Evolutionary conservation across 306 rosid genomes (phyloP).

Genomic region (Corylus americana): DNA sequence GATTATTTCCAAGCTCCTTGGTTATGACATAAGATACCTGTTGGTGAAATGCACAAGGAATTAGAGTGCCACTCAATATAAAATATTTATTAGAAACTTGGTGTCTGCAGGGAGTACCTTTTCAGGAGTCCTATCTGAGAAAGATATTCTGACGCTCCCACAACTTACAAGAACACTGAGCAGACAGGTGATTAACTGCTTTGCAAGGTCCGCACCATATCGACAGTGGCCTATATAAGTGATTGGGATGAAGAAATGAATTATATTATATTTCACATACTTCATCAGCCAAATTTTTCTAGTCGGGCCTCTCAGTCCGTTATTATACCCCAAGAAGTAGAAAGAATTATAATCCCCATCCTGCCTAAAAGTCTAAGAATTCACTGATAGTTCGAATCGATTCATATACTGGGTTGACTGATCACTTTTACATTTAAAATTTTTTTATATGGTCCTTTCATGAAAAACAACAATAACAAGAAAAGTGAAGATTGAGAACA

Average conservation of each 20-base stretch:
- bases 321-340: too few relatives aligned
- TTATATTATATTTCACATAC: not conserved
- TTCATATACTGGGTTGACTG: too few relatives aligned
- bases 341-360: too few relatives aligned
- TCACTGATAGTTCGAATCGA: too few relatives aligned
- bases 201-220: constrained; percentile 84
- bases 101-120: constrained; percentile 48
- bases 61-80: not conserved
- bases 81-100: constrained; percentile 2
- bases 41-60: constrained; percentile 14
- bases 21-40: constrained; percentile 62
- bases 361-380: too few relatives aligned
- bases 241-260: constrained; percentile 4
- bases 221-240: constrained; percentile 65
- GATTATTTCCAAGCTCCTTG: constrained; percentile 77
- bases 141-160: constrained; percentile 92
- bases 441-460: too few relatives aligned
- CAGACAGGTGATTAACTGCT: constrained; percentile 65
- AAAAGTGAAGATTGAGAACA: not conserved
- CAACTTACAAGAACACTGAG: constrained; percentile 70
- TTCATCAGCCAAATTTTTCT: not conserved
- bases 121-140: constrained; percentile 78
- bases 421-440: too few relatives aligned
- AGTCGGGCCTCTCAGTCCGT: too few relatives aligned
- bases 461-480: not conserved